A percentile compares a stretch with the other conserved stretches of the same genome.
Conservation (phyloP, 2,329 filamentous ascomycete genomes). For the Colletotrichum scovillei region DNA sequence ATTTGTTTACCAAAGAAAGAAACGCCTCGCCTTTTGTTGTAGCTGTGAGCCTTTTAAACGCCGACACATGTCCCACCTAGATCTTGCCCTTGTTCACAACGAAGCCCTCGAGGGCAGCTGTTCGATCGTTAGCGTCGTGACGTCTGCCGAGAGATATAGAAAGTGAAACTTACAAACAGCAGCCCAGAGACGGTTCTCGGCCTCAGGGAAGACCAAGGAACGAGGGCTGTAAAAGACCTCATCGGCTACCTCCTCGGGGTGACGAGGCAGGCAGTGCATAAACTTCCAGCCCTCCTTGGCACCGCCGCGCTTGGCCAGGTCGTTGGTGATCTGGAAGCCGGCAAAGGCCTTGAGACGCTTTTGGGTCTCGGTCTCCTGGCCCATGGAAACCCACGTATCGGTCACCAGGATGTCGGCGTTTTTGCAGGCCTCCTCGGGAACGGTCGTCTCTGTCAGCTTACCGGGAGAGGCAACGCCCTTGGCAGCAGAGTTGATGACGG, state of each 20-base stretch:
- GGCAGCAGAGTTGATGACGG: slow-evolving; percentile 75
- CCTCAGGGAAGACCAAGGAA: slow-evolving; percentile 92
- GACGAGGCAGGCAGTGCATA: slow-evolving; percentile 96
- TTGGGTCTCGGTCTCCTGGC: slow-evolving; percentile 87
- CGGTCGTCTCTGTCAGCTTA: slow-evolving; percentile 77
- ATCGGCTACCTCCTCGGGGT: slow-evolving; percentile 92
- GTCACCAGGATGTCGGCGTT: slow-evolving; percentile 91
- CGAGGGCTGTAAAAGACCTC: slow-evolving; percentile 91
- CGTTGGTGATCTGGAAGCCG: slow-evolving; percentile 91
- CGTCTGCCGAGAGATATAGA: not conserved
- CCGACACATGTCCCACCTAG: slow-evolving; percentile 37
- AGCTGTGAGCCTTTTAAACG: slow-evolving; percentile 23
- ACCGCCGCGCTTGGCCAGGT: slow-evolving; percentile 84
- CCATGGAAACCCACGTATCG: slow-evolving; percentile 99
- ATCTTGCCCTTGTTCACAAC: slow-evolving; percentile 95
- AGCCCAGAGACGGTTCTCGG: slow-evolving; percentile 93
- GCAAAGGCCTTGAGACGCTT: slow-evolving; percentile 84
- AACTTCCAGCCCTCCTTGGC: slow-evolving; percentile 95
- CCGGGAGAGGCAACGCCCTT: slow-evolving; percentile 68
- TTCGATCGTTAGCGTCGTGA: slow-evolving; percentile 8
- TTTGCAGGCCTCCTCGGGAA: slow-evolving; percentile 87
- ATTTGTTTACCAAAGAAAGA: slow-evolving; percentile 27
- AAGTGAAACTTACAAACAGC: slow-evolving; percentile 72
- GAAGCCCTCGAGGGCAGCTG: slow-evolving; percentile 85
- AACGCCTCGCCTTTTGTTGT: slow-evolving; percentile 26